Evolutionary conservation across 805 yeast species (phyloP).

Genomic region (Priceomyces castillae): DNA sequence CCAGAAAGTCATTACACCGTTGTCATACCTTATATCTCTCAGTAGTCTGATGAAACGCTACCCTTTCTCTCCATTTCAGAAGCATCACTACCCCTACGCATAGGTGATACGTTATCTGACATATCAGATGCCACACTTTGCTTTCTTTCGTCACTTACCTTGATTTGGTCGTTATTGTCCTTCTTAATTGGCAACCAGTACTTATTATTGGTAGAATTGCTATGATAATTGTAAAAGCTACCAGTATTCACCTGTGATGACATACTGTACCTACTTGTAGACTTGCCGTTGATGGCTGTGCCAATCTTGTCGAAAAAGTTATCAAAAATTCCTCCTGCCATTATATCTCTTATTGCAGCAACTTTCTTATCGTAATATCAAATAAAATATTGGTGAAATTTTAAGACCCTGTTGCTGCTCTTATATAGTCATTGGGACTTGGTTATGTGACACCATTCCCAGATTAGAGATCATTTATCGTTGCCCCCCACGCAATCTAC

Average conservation of each 20-base stretch:
- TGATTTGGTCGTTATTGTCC: constrained; percentile 6
- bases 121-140: constrained; percentile 10
- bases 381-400: no score
- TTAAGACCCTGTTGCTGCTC: no score
- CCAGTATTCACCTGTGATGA: constrained; percentile 38
- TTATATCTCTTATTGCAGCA: not conserved
- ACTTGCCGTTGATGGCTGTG: constrained; percentile 29
- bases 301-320: constrained; percentile 34
- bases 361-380: no score
- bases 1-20: no score
- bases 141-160: constrained; percentile 10
- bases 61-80: constrained; percentile 16
- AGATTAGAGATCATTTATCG: no score
- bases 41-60: constrained; percentile 15
- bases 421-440: no score
- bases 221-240: constrained; percentile 33
- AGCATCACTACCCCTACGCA: constrained; percentile 4
- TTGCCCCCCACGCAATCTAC: not conserved
- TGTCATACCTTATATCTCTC: no score
- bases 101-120: not conserved
- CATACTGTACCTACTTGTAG: constrained; percentile 29
- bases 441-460: no score
- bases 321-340: constrained; percentile 33
- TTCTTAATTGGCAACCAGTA: constrained; percentile 33
- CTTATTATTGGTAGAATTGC: constrained; percentile 35